These are phyloP conservation scores for Leccinum obscurum DNA, from an alignment of 768 basidiomycete genomes.

Conservation along the genomic window DNA sequence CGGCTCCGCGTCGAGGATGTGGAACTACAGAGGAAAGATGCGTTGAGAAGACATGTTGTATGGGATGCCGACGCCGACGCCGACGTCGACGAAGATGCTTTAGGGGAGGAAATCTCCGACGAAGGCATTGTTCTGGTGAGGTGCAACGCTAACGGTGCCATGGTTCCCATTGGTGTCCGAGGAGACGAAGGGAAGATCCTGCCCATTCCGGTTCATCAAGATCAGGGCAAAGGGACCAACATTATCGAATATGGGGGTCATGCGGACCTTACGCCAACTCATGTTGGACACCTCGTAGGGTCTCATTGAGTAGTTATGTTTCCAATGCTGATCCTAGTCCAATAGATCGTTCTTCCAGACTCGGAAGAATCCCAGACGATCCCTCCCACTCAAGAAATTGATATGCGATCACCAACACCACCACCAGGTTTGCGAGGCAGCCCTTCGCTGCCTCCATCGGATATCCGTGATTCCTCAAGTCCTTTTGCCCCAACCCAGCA, in stretches of 20 bases:
- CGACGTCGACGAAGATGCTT: constrained; percentile 52
- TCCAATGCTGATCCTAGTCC: constrained; percentile 6
- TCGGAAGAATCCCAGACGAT: constrained; percentile 55
- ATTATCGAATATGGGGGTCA: constrained; percentile 47
- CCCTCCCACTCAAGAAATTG: constrained; percentile 34
- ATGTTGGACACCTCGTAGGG: constrained; percentile 57
- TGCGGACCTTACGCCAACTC: constrained; percentile 50
- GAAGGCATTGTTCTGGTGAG: constrained; percentile 29
- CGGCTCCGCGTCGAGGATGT: constrained; percentile 51
- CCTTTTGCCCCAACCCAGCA: constrained; percentile 28
- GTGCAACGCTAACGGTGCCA: constrained; percentile 18
- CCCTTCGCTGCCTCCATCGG: constrained; percentile 31
- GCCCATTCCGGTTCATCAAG: constrained; percentile 36
- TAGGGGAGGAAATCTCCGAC: constrained; percentile 48
- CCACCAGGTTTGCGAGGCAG: constrained; percentile 13
- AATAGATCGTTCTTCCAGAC: constrained; percentile 24
- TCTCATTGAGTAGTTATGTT: background rate
- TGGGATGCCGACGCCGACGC: constrained; percentile 61
- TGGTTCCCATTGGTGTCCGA: constrained; percentile 56
- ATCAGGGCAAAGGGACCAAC: constrained; percentile 5
- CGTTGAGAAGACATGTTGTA: constrained; percentile 57
- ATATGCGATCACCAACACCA: constrained; percentile 27
- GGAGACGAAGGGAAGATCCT: constrained; percentile 55
- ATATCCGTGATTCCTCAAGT: constrained; percentile 14
- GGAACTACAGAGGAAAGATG: constrained; percentile 63